Conservation (phyloP, 768 basidiomycete genomes). For the Hygrocybe punicea region DNA sequence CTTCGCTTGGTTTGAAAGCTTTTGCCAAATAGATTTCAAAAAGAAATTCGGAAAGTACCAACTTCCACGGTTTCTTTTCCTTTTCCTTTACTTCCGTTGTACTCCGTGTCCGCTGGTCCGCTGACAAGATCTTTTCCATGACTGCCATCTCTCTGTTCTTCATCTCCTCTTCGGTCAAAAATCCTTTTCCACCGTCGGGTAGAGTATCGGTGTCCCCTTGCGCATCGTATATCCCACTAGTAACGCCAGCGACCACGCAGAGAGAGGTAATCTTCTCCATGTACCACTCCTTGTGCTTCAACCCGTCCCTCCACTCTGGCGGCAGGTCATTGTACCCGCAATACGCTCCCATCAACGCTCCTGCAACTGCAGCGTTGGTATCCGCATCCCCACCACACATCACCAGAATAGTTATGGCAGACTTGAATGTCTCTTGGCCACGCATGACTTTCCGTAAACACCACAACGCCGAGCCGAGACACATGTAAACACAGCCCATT, state of each 20-base stretch:
- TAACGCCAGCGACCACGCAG: slow-evolving; percentile 13
- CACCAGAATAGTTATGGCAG: slow-evolving; percentile 18
- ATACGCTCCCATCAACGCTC: slow-evolving; percentile 21
- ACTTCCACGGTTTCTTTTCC: not conserved
- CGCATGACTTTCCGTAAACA: slow-evolving; percentile 16
- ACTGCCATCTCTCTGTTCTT: slow-evolving; percentile 18
- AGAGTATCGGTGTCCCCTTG: slow-evolving; percentile 13
- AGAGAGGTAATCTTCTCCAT: slow-evolving; percentile 10
- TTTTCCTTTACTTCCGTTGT: not conserved
- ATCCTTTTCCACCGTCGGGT: slow-evolving; percentile 16
- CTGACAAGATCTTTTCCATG: slow-evolving; percentile 19
- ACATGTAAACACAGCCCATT: slow-evolving; percentile 25
- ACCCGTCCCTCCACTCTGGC: slow-evolving; percentile 22
- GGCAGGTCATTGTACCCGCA: slow-evolving; percentile 17
- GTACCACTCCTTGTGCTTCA: slow-evolving; percentile 18
- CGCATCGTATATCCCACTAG: slow-evolving; percentile 13
- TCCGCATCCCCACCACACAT: slow-evolving; percentile 22
- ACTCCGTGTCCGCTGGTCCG: not conserved
- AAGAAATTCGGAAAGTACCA: too few species aligned
- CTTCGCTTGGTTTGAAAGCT: too few species aligned
- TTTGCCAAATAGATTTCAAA: too few species aligned
- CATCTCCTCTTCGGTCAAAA: slow-evolving; percentile 10
- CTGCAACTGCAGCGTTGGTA: slow-evolving; percentile 22
- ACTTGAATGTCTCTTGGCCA: slow-evolving; percentile 17
- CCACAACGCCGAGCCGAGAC: slow-evolving; percentile 21